Evolutionary conservation across 208 protist species (phyloP).

Genomic region (Leishmania major): DNA sequence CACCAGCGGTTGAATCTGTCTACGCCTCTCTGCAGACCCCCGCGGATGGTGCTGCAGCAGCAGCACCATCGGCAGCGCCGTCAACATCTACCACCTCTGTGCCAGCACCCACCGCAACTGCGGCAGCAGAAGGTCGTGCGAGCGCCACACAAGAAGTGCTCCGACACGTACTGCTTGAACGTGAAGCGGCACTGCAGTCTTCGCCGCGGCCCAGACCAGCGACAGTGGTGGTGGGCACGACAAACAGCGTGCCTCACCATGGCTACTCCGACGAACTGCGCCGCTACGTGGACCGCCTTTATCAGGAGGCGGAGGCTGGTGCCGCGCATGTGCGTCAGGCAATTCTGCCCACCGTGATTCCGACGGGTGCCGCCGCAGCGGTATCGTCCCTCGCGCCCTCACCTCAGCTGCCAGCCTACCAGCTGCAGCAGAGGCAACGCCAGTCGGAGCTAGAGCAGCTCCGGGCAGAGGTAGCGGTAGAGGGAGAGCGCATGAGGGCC

Average conservation of each 20-base stretch:
- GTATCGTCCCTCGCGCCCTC: background rate
- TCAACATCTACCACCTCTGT: background rate
- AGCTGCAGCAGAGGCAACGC: constrained; percentile 10
- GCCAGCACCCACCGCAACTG: constrained; percentile 1
- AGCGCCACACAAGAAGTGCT: constrained; percentile 27
- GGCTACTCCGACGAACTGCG: constrained; percentile 22
- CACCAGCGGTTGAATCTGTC: constrained; percentile 26
- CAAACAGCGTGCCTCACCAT: background rate
- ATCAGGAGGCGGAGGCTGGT: constrained; percentile 34
- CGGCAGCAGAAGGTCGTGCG: background rate
- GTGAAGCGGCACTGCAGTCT: constrained; percentile 20
- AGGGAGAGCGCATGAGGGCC: constrained; percentile 48
- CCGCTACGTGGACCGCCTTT: constrained; percentile 36
- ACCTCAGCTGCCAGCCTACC: background rate
- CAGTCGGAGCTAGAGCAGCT: constrained; percentile 39
- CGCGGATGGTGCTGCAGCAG: background rate
- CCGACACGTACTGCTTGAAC: constrained; percentile 23
- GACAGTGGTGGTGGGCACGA: background rate
- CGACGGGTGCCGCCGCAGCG: constrained; percentile 1
- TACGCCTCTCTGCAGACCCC: constrained; percentile 22
- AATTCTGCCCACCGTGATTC: background rate
- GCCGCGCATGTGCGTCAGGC: constrained; percentile 15
- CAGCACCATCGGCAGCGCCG: constrained; percentile 11
- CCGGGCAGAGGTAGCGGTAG: constrained; percentile 46
- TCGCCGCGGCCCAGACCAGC: background rate